Evolutionary conservation across 257 asterid species (phyloP).

Genomic region (Marsdenia floribunda): DNA sequence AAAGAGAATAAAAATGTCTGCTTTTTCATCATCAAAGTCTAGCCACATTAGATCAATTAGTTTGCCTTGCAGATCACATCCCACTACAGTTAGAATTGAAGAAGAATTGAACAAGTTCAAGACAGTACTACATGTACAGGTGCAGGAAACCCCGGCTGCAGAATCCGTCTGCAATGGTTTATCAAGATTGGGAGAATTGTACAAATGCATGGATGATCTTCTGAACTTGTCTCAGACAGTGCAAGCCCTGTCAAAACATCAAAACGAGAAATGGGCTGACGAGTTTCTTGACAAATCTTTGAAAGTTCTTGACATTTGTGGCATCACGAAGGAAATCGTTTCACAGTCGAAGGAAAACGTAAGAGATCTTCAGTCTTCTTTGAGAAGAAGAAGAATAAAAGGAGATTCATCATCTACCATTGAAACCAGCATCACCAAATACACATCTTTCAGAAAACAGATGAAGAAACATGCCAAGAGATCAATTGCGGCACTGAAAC

Average conservation of each 20-base stretch:
- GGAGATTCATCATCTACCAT: conserved; percentile 5
- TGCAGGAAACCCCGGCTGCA: conserved; percentile 1
- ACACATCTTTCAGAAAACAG: conserved; percentile 17
- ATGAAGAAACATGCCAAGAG: conserved; percentile 20
- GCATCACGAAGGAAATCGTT: conserved; percentile 14
- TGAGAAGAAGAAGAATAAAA: conserved; percentile 22
- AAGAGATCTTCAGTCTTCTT: conserved; percentile 23
- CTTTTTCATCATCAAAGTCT: conserved; percentile 23
- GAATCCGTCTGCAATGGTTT: conserved; percentile 15
- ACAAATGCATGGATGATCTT: conserved; percentile 25
- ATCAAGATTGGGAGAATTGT: conserved; percentile 20
- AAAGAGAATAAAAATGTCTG: conserved; percentile 19
- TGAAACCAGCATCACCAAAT: conserved; percentile 16
- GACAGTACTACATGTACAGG: neutral
- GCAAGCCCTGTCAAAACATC: conserved; percentile 19
- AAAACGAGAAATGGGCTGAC: conserved; percentile 18
- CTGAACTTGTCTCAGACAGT: conserved; percentile 26
- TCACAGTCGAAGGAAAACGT: conserved; percentile 23
- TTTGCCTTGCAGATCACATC: conserved; percentile 35
- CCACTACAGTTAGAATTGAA: conserved; percentile 23
- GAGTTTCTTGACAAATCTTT: conserved; percentile 25
- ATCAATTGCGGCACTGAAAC: conserved; percentile 3
- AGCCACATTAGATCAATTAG: conserved; percentile 28
- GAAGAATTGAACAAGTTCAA: conserved; percentile 24
- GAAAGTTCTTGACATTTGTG: conserved; percentile 28